Percentiles rank a stretch among this genome's conserved stretches.
phyloP scores from a whole-genome alignment of 495 filamentous ascomycete species.

The Aspergillus wentii region DNA sequence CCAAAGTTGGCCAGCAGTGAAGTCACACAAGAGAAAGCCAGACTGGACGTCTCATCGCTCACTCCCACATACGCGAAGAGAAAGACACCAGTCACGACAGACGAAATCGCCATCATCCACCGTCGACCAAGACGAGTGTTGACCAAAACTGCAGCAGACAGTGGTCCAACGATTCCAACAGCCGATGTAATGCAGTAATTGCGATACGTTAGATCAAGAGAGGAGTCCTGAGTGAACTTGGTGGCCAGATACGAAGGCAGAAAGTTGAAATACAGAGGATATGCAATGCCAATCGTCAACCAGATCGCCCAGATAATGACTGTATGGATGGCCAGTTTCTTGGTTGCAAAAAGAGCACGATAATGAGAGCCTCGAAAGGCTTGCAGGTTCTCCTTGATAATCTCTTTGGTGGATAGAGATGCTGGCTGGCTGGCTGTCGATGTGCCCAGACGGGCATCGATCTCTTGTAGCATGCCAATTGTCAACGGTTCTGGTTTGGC shows the following conservation, averaged over 20 bases:
- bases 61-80: slow-evolving; percentile 30
- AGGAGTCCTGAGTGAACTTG: slow-evolving; percentile 20
- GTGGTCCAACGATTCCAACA: slow-evolving; percentile 22
- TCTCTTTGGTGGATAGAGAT: slow-evolving; percentile 16
- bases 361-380: slow-evolving; percentile 23
- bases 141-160: slow-evolving; percentile 22
- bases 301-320: slow-evolving; percentile 24
- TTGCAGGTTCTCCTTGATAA: slow-evolving; percentile 24
- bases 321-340: slow-evolving; percentile 16
- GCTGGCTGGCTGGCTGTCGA: neutral
- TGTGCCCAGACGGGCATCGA: slow-evolving; percentile 17
- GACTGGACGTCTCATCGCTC: slow-evolving; percentile 13
- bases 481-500: slow-evolving; percentile 24
- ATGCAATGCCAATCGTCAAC: slow-evolving; percentile 31
- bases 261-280: slow-evolving; percentile 31
- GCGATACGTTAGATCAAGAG: slow-evolving; percentile 22
- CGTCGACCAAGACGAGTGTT: slow-evolving; percentile 25
- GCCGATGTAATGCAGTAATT: slow-evolving; percentile 31
- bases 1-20: slow-evolving; percentile 28
- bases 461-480: slow-evolving; percentile 23
- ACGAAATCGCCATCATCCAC: slow-evolving; percentile 30
- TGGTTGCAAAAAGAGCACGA: slow-evolving; percentile 20
- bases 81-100: slow-evolving; percentile 26
- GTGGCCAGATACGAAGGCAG: slow-evolving; percentile 30
- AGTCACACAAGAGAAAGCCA: slow-evolving; percentile 27